phyloP scores from a whole-genome alignment of 2,329 filamentous ascomycete species.

The Colletotrichum cuscutae region DNA sequence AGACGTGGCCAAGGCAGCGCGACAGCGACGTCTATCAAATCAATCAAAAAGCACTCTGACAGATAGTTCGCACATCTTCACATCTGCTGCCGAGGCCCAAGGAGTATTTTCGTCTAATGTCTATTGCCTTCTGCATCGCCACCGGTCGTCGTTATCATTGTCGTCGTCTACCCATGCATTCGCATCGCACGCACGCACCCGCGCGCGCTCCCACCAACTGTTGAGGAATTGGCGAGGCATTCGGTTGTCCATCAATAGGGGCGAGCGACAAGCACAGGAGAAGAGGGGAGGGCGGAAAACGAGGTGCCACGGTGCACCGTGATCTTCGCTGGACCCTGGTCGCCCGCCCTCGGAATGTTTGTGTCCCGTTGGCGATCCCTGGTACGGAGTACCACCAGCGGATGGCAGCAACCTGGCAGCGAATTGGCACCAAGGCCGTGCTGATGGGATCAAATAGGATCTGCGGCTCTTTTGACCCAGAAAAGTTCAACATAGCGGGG shows the following conservation, averaged over 20 bases:
- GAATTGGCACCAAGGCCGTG: conserved; percentile 23
- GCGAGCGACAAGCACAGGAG: neutral
- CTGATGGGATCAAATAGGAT: conserved; percentile 27
- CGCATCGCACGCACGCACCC: neutral
- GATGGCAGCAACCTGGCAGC: conserved; percentile 25
- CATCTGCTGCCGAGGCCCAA: neutral
- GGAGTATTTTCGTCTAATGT: neutral
- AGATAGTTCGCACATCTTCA: neutral
- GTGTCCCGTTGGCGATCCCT: conserved; percentile 26
- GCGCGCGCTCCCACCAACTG: neutral
- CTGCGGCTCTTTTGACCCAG: conserved; percentile 1
- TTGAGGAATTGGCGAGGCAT: neutral
- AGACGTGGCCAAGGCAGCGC: neutral
- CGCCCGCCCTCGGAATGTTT: conserved; percentile 16
- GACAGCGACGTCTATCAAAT: neutral
- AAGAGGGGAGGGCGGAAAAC: too few species aligned
- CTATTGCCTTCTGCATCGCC: neutral
- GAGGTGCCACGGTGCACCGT: neutral
- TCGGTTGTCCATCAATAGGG: neutral
- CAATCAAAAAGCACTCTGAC: neutral
- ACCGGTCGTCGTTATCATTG: neutral
- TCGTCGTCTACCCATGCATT: neutral
- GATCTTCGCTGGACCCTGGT: conserved; percentile 13
- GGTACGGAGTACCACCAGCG: neutral
- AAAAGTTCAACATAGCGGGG: conserved; percentile 1